Evolutionary conservation across 176 grass and related monocot species (phyloP).

Genomic region (Eleusine indica): DNA sequence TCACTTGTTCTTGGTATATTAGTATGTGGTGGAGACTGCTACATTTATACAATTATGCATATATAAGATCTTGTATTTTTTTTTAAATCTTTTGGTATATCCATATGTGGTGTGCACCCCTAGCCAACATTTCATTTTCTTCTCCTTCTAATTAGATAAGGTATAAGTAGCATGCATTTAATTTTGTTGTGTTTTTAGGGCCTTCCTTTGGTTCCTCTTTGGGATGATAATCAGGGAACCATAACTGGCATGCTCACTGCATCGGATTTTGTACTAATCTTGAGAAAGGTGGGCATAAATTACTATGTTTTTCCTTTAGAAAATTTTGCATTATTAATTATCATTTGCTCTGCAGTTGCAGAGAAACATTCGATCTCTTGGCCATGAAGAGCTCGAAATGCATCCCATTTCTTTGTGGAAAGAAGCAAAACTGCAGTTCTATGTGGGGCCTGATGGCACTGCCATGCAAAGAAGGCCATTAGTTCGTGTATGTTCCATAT

Average conservation of each 20-base stretch:
- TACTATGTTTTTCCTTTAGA: slow-evolving; percentile 21
- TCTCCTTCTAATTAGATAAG: not conserved
- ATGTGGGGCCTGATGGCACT: slow-evolving; percentile 39
- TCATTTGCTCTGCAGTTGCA: slow-evolving; percentile 50
- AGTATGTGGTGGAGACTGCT: slow-evolving; percentile 1
- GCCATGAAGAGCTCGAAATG: slow-evolving; percentile 71
- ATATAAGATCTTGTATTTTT: not conserved
- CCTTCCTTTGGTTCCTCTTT: slow-evolving; percentile 65
- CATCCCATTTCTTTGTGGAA: slow-evolving; percentile 71
- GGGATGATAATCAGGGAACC: slow-evolving; percentile 57
- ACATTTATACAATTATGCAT: slow-evolving; percentile 12
- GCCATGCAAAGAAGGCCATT: slow-evolving; percentile 54
- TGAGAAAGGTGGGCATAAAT: slow-evolving; percentile 58
- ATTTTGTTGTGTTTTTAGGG: slow-evolving; percentile 48
- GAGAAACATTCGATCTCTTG: slow-evolving; percentile 60
- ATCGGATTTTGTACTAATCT: slow-evolving; percentile 71
- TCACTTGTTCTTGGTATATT: not conserved
- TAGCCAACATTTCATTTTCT: slow-evolving; percentile 12
- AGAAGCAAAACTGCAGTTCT: slow-evolving; percentile 61
- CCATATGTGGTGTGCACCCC: not conserved
- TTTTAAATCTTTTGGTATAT: not conserved
- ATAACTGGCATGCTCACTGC: slow-evolving; percentile 71
- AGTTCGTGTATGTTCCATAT: slow-evolving; percentile 56
- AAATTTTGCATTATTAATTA: slow-evolving; percentile 24
- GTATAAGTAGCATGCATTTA: slow-evolving; percentile 5